phyloP scores from a whole-genome alignment of 2,329 filamentous ascomycete species.

The Chrysosphaeria jannelii region DNA sequence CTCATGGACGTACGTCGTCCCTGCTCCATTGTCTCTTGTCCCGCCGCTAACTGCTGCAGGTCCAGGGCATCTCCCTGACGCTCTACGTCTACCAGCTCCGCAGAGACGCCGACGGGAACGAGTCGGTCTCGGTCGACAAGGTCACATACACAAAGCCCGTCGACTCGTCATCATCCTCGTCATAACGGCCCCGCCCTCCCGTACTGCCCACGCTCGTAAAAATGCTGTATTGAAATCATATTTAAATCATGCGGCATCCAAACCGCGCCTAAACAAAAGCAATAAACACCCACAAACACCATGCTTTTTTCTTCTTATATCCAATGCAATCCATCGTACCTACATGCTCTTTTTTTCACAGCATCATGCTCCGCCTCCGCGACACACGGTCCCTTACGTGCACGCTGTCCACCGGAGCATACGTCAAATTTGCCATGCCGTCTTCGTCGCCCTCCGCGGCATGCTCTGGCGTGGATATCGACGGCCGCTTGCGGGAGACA shows the following conservation, averaged over 20 bases:
- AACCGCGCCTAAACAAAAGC: no score
- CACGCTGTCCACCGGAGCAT: slow-evolving; percentile 2
- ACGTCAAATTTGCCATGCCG: slow-evolving; percentile 8
- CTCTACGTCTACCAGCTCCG: slow-evolving; percentile 78
- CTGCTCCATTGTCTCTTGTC: no score
- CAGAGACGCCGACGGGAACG: slow-evolving; percentile 44
- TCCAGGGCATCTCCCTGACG: slow-evolving; percentile 85
- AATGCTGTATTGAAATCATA: not conserved
- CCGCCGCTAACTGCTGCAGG: no score
- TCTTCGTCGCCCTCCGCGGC: slow-evolving; percentile 7
- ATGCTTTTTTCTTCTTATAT: no score
- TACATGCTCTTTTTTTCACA: no score
- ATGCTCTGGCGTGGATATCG: not conserved
- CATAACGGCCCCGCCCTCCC: no score
- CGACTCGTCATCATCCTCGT: slow-evolving; percentile 21
- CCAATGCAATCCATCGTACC: no score
- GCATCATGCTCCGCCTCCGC: slow-evolving; percentile 27
- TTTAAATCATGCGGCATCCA: no score
- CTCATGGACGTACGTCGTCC: no score
- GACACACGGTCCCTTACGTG: slow-evolving; percentile 10
- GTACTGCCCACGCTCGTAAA: no score
- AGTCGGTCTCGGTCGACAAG: slow-evolving; percentile 62
- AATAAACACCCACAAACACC: no score
- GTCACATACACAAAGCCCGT: slow-evolving; percentile 60
- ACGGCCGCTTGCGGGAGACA: no score